These are phyloP conservation scores for Globisporangium iwayamae DNA, from an alignment of 352 stramenopile species.

Conservation along the genomic window DNA sequence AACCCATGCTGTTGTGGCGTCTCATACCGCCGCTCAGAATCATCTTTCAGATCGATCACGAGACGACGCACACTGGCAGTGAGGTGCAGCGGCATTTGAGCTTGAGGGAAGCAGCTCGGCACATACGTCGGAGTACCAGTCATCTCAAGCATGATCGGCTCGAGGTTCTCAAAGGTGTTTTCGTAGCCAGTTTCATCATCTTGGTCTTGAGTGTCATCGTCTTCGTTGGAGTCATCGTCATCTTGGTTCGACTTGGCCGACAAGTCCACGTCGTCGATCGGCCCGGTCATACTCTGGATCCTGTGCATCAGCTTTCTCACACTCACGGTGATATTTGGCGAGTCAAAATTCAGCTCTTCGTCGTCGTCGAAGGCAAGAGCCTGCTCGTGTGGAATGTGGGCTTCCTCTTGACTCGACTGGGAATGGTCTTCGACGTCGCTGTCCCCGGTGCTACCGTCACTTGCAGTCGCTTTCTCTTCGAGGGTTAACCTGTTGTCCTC, in stretches of 20 bases:
- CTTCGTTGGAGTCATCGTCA: conserved; percentile 15
- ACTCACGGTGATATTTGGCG: conserved; percentile 13
- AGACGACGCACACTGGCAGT: conserved; percentile 73
- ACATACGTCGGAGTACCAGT: conserved; percentile 12
- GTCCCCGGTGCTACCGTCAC: not conserved
- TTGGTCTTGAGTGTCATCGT: conserved; percentile 8
- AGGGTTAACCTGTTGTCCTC: conserved; percentile 8
- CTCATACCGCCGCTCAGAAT: conserved; percentile 40
- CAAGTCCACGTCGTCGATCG: not conserved
- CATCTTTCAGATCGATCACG: conserved; percentile 69
- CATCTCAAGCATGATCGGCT: conserved; percentile 15
- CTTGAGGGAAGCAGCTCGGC: conserved; percentile 21
- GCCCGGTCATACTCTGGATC: conserved; percentile 16
- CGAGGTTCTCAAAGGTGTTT: conserved; percentile 5
- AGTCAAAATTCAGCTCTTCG: conserved; percentile 18
- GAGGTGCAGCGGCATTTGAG: conserved; percentile 60
- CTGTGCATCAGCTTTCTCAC: conserved; percentile 20
- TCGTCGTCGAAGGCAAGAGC: not conserved
- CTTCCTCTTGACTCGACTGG: not conserved
- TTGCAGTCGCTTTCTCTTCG: conserved; percentile 4
- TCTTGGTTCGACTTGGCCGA: conserved; percentile 17
- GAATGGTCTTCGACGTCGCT: not conserved
- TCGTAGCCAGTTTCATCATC: not conserved
- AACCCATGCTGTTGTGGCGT: conserved; percentile 14
- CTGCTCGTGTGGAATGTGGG: not conserved